phyloP scores from a whole-genome alignment of 192 early-diverging fungal species.

The Phlyctochytrium bullatum region DNA sequence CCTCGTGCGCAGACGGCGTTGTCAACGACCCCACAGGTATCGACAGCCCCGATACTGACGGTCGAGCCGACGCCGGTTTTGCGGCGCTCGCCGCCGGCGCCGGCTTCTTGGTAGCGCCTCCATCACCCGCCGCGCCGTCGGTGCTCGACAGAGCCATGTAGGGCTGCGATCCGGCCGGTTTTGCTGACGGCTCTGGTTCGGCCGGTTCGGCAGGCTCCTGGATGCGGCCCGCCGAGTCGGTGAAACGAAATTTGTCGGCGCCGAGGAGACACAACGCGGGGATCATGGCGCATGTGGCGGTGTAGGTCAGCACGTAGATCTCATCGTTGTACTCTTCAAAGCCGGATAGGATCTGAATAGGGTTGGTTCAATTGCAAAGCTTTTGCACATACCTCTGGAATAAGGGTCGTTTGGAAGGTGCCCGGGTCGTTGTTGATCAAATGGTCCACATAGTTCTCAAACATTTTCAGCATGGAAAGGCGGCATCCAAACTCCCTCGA shows the following conservation, averaged over 20 bases:
- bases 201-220: neutral
- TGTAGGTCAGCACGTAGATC: constrained; percentile 16
- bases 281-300: constrained; percentile 6
- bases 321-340: constrained; percentile 20
- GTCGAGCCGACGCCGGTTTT: neutral
- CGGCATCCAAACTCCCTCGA: constrained; percentile 13
- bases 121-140: no score
- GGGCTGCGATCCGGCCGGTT: no score
- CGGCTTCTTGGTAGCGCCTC: neutral
- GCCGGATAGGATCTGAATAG: constrained; percentile 18
- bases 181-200: neutral
- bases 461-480: constrained; percentile 11
- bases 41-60: neutral
- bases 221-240: no score
- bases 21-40: neutral
- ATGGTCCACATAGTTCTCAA: constrained; percentile 12
- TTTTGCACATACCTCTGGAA: constrained; percentile 17
- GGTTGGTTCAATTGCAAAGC: neutral
- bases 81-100: neutral
- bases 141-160: no score
- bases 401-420: constrained; percentile 4
- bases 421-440: constrained; percentile 11
- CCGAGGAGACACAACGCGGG: constrained; percentile 8
- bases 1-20: neutral
- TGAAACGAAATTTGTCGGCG: neutral